phyloP scores from a whole-genome alignment of 805 yeast genomes.

The Cyberlindnera lachancei region DNA sequence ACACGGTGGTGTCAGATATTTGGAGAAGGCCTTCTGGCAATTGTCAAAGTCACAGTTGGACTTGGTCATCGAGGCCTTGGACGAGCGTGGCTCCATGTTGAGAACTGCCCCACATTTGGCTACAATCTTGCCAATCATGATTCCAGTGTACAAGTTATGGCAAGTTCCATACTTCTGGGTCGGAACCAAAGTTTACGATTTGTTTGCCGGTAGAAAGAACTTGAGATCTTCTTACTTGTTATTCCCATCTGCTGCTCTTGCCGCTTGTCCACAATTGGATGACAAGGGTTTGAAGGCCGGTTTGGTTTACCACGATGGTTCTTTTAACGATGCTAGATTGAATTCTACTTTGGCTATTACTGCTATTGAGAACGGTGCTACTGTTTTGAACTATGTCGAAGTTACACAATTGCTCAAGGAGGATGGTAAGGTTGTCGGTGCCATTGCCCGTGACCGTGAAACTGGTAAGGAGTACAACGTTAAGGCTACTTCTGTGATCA shows the following conservation, averaged over 20 bases:
- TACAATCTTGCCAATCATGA: constrained; percentile 81
- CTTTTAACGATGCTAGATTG: constrained; percentile 89
- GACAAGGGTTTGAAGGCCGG: constrained; percentile 76
- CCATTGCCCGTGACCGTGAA: constrained; percentile 63
- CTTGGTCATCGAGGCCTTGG: constrained; percentile 81
- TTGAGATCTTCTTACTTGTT: constrained; percentile 70
- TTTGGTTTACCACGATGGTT: constrained; percentile 90
- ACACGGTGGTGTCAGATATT: constrained; percentile 94
- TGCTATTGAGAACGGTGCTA: constrained; percentile 83
- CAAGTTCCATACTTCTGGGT: constrained; percentile 89
- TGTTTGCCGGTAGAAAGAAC: constrained; percentile 87
- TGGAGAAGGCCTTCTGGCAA: constrained; percentile 92
- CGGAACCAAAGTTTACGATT: constrained; percentile 87
- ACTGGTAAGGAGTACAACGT: constrained; percentile 56
- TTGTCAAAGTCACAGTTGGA: constrained; percentile 84
- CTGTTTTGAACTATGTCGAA: constrained; percentile 79
- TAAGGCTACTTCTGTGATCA: constrained; percentile 68
- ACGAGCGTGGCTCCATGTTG: constrained; percentile 79
- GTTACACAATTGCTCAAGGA: constrained; percentile 71
- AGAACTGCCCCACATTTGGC: constrained; percentile 90
- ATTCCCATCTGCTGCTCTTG: constrained; percentile 56
- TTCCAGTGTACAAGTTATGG: constrained; percentile 96
- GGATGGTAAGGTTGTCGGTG: constrained; percentile 62
- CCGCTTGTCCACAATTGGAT: constrained; percentile 82
- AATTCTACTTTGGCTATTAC: constrained; percentile 80